Conservation (phyloP, 768 basidiomycete species). For the Termitomyces sp. region DNA sequence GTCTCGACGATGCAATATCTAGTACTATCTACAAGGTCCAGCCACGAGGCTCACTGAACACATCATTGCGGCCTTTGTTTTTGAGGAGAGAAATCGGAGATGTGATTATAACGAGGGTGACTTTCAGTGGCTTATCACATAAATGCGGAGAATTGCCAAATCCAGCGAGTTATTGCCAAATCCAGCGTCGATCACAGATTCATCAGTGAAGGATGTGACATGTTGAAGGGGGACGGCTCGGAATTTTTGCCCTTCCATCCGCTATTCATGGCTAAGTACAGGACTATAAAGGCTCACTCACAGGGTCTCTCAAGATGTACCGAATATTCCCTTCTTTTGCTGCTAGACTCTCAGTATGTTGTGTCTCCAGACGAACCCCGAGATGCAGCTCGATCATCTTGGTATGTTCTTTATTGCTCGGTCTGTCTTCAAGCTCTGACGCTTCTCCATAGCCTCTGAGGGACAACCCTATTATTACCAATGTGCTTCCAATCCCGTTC, state of each 20-base stretch:
- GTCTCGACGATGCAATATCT: not conserved
- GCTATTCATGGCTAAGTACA: constrained; percentile 15
- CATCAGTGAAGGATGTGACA: constrained; percentile 18
- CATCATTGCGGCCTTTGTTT: constrained; percentile 5
- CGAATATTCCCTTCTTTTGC: not conserved
- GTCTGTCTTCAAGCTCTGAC: not conserved
- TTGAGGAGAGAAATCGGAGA: constrained; percentile 1
- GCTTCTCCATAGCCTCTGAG: constrained; percentile 4
- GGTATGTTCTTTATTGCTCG: constrained; percentile 3
- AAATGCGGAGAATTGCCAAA: constrained; percentile 2
- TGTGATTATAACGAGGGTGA: constrained; percentile 27
- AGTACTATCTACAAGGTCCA: not conserved
- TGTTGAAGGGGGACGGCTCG: constrained; percentile 12
- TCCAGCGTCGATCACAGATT: constrained; percentile 10
- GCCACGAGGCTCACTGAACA: constrained; percentile 3
- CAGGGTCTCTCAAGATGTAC: not conserved
- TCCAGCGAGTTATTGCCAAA: constrained; percentile 5
- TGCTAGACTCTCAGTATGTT: constrained; percentile 3
- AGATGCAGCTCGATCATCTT: constrained; percentile 2
- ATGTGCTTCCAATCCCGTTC: not conserved
- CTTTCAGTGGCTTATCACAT: not conserved
- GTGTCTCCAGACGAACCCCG: constrained; percentile 7
- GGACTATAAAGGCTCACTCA: constrained; percentile 13
- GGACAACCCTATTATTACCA: constrained; percentile 7
- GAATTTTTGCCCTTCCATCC: constrained; percentile 12